Evolutionary conservation across 495 filamentous ascomycete genomes (phyloP).

Genomic region (Trichoderma orchidacearum): DNA sequence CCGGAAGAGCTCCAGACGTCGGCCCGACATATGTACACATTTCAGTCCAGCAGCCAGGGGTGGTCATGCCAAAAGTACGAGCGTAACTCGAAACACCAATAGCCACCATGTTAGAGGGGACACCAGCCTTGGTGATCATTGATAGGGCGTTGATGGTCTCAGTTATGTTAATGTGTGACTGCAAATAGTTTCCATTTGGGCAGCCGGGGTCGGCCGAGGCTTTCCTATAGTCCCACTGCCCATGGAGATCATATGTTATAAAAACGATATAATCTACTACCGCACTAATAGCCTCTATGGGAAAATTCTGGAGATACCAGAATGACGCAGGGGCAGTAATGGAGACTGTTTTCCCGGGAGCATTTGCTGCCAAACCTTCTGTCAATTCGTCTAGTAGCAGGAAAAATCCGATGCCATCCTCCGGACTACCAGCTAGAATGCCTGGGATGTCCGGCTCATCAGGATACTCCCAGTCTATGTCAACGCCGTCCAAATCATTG

Average conservation of each 20-base stretch:
- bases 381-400: slow-evolving; percentile 10
- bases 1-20: slow-evolving; percentile 9
- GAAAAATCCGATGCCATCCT: slow-evolving; percentile 12
- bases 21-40: slow-evolving; percentile 11
- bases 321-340: slow-evolving; percentile 15
- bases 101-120: slow-evolving; percentile 21
- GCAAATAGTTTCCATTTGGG: slow-evolving; percentile 20
- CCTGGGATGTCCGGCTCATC: slow-evolving; percentile 13
- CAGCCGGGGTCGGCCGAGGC: slow-evolving; percentile 14
- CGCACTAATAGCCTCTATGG: slow-evolving; percentile 9
- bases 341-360: slow-evolving; percentile 14
- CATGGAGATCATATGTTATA: slow-evolving; percentile 18
- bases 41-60: slow-evolving; percentile 7
- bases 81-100: slow-evolving; percentile 27
- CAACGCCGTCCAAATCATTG: slow-evolving; percentile 16
- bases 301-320: slow-evolving; percentile 10
- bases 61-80: slow-evolving; percentile 20
- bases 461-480: slow-evolving; percentile 8
- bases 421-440: slow-evolving; percentile 6
- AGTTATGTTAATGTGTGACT: slow-evolving; percentile 29
- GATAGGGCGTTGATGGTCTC: slow-evolving; percentile 24
- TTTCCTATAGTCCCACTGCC: slow-evolving; percentile 9
- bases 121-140: slow-evolving; percentile 39
- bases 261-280: slow-evolving; percentile 17
- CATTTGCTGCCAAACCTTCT: not conserved